These are phyloP conservation scores for Apiospora hydei DNA, from an alignment of 2,329 filamentous ascomycete genomes.

Conservation along the genomic window DNA sequence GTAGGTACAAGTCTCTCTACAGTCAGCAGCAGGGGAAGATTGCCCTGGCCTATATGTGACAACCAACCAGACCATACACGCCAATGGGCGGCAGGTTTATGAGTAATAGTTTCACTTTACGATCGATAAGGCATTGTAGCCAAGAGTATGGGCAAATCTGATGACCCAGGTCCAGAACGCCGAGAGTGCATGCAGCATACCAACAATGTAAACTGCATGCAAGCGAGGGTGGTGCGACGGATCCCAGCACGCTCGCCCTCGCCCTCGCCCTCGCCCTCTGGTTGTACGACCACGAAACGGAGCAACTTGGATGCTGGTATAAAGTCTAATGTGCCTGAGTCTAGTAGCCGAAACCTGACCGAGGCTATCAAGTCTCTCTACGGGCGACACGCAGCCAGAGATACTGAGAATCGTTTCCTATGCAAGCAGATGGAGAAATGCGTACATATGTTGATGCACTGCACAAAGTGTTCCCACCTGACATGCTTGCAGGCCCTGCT, in stretches of 20 bases:
- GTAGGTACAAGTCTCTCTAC: neutral
- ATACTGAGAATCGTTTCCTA: too few species aligned
- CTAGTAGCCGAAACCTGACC: neutral
- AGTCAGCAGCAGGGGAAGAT: neutral
- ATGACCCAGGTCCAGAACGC: neutral
- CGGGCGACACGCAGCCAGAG: neutral
- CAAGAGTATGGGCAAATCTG: constrained; percentile 10
- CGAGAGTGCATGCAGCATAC: neutral
- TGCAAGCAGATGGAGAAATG: neutral
- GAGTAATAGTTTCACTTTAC: neutral
- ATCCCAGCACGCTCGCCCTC: neutral
- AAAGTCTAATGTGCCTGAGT: neutral
- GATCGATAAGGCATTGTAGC: constrained; percentile 18
- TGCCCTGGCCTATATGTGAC: neutral
- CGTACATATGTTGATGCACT: neutral
- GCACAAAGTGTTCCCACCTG: neutral
- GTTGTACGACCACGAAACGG: neutral
- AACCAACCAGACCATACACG: neutral
- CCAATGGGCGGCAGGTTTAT: neutral
- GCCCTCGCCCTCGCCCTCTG: neutral
- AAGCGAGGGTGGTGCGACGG: neutral
- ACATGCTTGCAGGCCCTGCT: neutral
- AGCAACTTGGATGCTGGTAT: neutral
- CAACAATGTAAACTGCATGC: neutral
- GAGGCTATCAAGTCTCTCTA: neutral